These are phyloP conservation scores for Trichoderma brevicompactum DNA, from an alignment of 2,329 filamentous ascomycete genomes.

Conservation along the genomic window DNA sequence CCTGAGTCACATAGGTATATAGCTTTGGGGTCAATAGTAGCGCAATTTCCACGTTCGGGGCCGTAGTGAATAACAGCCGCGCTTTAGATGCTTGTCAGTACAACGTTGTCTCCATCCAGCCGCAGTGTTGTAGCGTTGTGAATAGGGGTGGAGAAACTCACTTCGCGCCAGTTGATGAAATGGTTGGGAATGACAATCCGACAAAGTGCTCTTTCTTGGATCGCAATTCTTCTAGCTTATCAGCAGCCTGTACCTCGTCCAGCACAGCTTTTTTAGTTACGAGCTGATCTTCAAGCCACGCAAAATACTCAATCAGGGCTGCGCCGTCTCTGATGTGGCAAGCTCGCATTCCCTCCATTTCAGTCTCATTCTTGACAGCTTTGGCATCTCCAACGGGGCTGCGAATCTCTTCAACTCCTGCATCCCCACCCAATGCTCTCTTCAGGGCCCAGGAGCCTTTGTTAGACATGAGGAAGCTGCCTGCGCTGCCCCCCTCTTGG, in stretches of 20 bases:
- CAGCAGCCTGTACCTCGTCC: slow-evolving; percentile 89
- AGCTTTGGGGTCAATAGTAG: slow-evolving; percentile 78
- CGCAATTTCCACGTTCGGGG: slow-evolving; percentile 80
- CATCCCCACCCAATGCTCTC: slow-evolving; percentile 81
- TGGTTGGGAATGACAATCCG: slow-evolving; percentile 92
- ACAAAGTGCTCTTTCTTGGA: slow-evolving; percentile 74
- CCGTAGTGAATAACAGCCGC: slow-evolving; percentile 96
- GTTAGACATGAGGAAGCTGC: slow-evolving; percentile 84
- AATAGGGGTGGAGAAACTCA: slow-evolving; percentile 44
- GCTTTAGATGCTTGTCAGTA: slow-evolving; percentile 51
- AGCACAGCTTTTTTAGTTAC: slow-evolving; percentile 71
- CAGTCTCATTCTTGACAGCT: slow-evolving; percentile 88
- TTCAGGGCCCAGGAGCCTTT: slow-evolving; percentile 93
- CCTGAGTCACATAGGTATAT: slow-evolving; percentile 97
- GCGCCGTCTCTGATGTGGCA: slow-evolving; percentile 95
- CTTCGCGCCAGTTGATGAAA: slow-evolving; percentile 87
- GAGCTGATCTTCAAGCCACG: slow-evolving; percentile 93
- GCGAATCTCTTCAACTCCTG: slow-evolving; percentile 81
- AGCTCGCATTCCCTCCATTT: slow-evolving; percentile 88
- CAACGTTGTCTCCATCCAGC: neutral
- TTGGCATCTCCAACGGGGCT: slow-evolving; percentile 91
- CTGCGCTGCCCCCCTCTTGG: slow-evolving; percentile 40
- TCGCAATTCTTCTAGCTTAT: slow-evolving; percentile 82
- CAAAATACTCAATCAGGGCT: slow-evolving; percentile 88
- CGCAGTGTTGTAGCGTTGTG: neutral